Percentiles rank a stretch among this genome's conserved stretches.
phyloP scores from a whole-genome alignment of 1,284 basidiomycete species.

The Puccinia hordei region DNA sequence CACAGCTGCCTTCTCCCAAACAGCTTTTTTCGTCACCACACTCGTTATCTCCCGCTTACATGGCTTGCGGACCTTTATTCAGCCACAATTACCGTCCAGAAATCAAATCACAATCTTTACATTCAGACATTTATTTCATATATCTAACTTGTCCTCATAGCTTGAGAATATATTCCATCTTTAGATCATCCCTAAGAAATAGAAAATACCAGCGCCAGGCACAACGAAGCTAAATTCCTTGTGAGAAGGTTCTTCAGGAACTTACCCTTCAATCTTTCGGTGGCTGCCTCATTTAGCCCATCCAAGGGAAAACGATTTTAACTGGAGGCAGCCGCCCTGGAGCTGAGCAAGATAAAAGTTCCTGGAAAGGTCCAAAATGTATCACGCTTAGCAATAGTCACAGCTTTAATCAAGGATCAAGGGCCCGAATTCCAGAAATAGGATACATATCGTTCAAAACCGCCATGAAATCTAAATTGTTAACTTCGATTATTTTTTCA shows the following conservation, averaged over 20 bases:
- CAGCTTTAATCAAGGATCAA: neutral
- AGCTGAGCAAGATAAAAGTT: too few relatives aligned
- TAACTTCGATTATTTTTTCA: neutral
- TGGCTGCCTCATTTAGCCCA: neutral
- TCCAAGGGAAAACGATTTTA: too few relatives aligned
- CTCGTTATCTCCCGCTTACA: neutral
- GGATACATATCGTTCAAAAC: neutral
- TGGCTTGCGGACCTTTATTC: neutral
- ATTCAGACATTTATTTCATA: neutral
- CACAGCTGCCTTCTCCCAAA: neutral
- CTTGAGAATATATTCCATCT: neutral
- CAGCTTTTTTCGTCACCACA: neutral
- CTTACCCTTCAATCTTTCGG: neutral
- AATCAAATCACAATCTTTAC: slow-evolving; percentile 9
- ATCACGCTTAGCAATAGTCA: neutral
- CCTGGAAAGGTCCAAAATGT: neutral
- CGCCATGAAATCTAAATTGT: neutral
- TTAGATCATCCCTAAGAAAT: neutral
- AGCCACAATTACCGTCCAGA: neutral
- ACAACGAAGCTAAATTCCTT: neutral
- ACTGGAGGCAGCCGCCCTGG: too few relatives aligned
- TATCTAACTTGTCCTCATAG: neutral
- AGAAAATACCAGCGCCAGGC: neutral
- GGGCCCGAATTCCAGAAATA: neutral
- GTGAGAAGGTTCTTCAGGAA: neutral